A percentile compares a stretch with the other conserved stretches of the same genome.
phyloP scores from a whole-genome alignment of 2,329 filamentous ascomycete genomes.

The Claviceps digitariae region DNA sequence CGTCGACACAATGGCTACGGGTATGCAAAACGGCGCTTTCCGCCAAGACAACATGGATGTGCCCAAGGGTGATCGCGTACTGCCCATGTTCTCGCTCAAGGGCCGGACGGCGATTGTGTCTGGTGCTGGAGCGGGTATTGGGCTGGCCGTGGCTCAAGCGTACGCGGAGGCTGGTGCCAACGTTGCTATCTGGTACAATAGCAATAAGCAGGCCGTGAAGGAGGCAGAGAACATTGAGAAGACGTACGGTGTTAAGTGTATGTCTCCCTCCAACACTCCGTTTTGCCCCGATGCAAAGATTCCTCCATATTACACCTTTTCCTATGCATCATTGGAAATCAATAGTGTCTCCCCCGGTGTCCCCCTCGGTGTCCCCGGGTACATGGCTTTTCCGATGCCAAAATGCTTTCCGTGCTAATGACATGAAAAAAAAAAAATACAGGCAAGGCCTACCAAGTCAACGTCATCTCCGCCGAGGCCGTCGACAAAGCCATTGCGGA shows the following conservation, averaged over 20 bases:
- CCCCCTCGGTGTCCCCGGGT: not conserved
- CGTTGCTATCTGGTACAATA: conserved; percentile 60
- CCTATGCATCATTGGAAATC: not conserved
- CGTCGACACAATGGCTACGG: conserved; percentile 18
- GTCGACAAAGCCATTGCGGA: conserved; percentile 37
- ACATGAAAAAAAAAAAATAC: not conserved
- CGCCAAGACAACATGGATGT: conserved; percentile 40
- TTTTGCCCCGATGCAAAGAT: not conserved
- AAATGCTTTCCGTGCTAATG: not conserved
- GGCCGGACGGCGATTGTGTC: conserved; percentile 58
- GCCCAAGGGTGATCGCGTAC: conserved; percentile 35
- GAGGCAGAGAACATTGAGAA: conserved; percentile 50
- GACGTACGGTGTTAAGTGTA: conserved; percentile 55
- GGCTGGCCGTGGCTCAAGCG: conserved; percentile 48
- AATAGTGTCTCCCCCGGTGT: not conserved
- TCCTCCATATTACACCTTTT: not conserved
- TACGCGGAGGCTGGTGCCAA: conserved; percentile 59
- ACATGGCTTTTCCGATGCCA: not conserved
- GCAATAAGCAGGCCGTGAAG: conserved; percentile 49
- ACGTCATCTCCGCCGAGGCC: conserved; percentile 39
- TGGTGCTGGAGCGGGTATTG: conserved; percentile 54
- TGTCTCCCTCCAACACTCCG: conserved; percentile 16
- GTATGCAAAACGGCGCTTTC: conserved; percentile 37
- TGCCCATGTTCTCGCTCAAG: conserved; percentile 56
- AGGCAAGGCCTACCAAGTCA: conserved; percentile 37